phyloP scores from a whole-genome alignment of 2,329 filamentous ascomycete species.

The Microcera coccophila region DNA sequence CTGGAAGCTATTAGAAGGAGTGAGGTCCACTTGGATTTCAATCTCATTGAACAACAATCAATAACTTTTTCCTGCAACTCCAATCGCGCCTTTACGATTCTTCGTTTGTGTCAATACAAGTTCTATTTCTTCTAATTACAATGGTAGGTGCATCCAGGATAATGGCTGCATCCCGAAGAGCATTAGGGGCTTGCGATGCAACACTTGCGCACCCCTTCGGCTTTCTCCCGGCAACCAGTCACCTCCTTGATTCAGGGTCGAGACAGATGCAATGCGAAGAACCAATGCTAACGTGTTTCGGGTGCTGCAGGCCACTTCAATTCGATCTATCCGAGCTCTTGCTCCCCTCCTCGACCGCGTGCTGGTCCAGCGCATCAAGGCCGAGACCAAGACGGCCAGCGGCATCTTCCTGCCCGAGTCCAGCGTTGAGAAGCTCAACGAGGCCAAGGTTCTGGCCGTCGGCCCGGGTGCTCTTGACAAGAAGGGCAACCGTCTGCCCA shows the following conservation, averaged over 20 bases:
- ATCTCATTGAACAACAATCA: slow-evolving; percentile 22
- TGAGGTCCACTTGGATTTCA: slow-evolving; percentile 31
- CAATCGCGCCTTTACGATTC: slow-evolving; percentile 20
- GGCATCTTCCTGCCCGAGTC: slow-evolving; percentile 98
- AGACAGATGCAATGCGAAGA: slow-evolving; percentile 1
- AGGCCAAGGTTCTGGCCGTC: slow-evolving; percentile 93
- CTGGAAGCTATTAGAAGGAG: slow-evolving; percentile 41
- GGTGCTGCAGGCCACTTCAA: slow-evolving; percentile 57
- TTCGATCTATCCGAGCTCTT: slow-evolving; percentile 94
- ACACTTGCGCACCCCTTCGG: slow-evolving; percentile 4
- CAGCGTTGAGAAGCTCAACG: slow-evolving; percentile 96
- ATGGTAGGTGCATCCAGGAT: slow-evolving; percentile 25
- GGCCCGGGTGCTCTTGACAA: slow-evolving; percentile 84
- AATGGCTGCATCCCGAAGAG: neutral
- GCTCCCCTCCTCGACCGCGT: slow-evolving; percentile 96
- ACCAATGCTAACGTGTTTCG: slow-evolving; percentile 2
- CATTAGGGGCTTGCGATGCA: neutral
- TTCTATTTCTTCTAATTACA: slow-evolving; percentile 20
- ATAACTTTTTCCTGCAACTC: slow-evolving; percentile 13
- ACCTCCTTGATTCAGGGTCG: slow-evolving; percentile 1
- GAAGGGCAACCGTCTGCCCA: slow-evolving; percentile 81
- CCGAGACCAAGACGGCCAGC: slow-evolving; percentile 90
- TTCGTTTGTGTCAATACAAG: slow-evolving; percentile 8
- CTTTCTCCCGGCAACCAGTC: slow-evolving; percentile 22
- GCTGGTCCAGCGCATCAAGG: slow-evolving; percentile 95